phyloP scores from a whole-genome alignment of 2,329 filamentous ascomycete species.

The Apiospora rasikravindrae region DNA sequence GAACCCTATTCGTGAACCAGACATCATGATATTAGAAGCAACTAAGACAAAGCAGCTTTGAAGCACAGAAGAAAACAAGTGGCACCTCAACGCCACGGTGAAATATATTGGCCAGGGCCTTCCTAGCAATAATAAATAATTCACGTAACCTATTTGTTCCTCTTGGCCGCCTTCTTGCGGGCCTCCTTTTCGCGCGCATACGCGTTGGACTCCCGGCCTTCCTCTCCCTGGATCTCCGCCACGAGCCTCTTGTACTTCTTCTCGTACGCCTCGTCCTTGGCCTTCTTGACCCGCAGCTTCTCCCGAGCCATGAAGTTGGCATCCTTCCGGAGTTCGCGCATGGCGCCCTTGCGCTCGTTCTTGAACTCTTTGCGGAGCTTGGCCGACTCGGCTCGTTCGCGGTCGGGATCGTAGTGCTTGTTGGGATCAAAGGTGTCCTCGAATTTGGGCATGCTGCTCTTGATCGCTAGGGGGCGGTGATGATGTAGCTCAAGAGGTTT shows the following conservation, averaged over 20 bases:
- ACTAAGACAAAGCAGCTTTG: not conserved
- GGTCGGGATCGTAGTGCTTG: constrained; percentile 96
- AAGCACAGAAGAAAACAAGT: not conserved
- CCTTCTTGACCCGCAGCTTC: constrained; percentile 90
- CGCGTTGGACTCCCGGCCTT: constrained; percentile 82
- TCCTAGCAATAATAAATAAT: not conserved
- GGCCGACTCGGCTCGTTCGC: constrained; percentile 82
- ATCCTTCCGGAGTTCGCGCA: constrained; percentile 94
- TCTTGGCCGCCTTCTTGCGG: constrained; percentile 69
- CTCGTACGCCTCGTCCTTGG: constrained; percentile 91
- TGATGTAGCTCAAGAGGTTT: constrained; percentile 86
- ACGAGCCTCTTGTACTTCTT: constrained; percentile 92
- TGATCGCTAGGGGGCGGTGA: constrained; percentile 87
- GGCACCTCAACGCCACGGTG: constrained; percentile 4
- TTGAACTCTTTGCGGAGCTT: constrained; percentile 92
- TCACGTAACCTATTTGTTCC: constrained; percentile 25
- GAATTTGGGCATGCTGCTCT: constrained; percentile 89
- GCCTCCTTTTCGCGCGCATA: constrained; percentile 86
- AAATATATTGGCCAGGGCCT: constrained; percentile 1
- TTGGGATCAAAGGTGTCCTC: constrained; percentile 93
- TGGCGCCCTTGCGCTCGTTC: constrained; percentile 90
- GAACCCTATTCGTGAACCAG: not conserved
- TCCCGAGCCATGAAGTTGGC: constrained; percentile 92
- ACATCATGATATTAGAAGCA: not conserved
- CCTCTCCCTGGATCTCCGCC: constrained; percentile 94